Conservation (phyloP, 306 rosid species). For the Begonia peltatifolia region DNA sequence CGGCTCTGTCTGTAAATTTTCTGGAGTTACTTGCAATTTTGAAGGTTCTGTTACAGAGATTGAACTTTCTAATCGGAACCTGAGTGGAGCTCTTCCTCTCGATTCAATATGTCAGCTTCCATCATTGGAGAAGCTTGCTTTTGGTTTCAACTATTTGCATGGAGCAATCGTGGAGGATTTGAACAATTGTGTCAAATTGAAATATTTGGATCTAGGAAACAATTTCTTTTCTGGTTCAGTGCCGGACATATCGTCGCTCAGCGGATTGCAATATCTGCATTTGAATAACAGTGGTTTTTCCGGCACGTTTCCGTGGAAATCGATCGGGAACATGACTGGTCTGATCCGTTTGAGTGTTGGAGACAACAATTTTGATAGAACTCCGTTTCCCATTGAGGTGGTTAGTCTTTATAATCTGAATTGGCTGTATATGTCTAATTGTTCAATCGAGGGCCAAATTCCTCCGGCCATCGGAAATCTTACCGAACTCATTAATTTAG, state of each 20-base stretch:
- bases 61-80: conserved; percentile 26
- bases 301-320: conserved; percentile 66
- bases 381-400: conserved; percentile 38
- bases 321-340: conserved; percentile 31
- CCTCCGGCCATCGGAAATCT: conserved; percentile 62
- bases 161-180: conserved; percentile 29
- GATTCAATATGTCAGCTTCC: conserved; percentile 49
- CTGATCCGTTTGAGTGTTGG: conserved; percentile 55
- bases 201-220: conserved; percentile 56
- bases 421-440: conserved; percentile 52
- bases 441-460: conserved; percentile 44
- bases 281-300: conserved; percentile 51
- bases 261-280: conserved; percentile 27
- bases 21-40: conserved; percentile 45
- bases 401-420: conserved; percentile 29
- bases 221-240: conserved; percentile 42
- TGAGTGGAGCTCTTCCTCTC: conserved; percentile 47
- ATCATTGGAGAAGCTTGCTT: conserved; percentile 35
- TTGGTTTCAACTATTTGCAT: conserved; percentile 40
- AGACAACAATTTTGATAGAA: conserved; percentile 42
- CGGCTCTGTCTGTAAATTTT: conserved; percentile 24
- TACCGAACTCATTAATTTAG: conserved; percentile 39
- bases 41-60: conserved; percentile 27
- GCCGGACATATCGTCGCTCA: conserved; percentile 45
- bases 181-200: conserved; percentile 41